Conservation (phyloP, 139 green algal species). For the Deuterostichococcus epilithicus region DNA sequence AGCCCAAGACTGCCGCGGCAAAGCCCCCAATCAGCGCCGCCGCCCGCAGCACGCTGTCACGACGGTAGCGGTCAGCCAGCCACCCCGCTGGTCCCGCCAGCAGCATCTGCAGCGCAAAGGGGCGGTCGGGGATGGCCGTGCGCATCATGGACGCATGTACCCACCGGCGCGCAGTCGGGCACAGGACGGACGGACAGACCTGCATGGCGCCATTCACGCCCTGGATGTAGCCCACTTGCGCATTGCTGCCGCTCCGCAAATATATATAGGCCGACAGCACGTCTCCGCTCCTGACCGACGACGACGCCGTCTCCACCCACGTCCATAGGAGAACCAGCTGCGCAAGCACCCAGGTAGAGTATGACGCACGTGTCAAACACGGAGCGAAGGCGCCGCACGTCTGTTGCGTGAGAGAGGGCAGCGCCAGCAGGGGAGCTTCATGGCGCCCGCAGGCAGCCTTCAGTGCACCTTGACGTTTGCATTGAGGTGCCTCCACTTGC, state of each 20-base stretch:
- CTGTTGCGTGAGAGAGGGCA: too few species aligned
- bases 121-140: not conserved
- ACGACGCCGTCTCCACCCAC: constrained; percentile 29
- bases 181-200: constrained; percentile 1
- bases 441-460: too few species aligned
- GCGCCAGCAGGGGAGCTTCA: too few species aligned
- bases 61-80: constrained; percentile 24
- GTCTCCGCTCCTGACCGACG: constrained; percentile 31
- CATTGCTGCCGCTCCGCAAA: constrained; percentile 28
- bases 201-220: constrained; percentile 39
- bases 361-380: too few species aligned
- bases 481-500: too few species aligned
- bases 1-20: constrained; percentile 18
- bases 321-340: constrained; percentile 39
- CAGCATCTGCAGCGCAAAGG: constrained; percentile 16
- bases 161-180: not conserved
- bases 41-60: constrained; percentile 29
- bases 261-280: constrained; percentile 31
- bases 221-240: constrained; percentile 32
- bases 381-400: too few species aligned
- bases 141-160: not conserved
- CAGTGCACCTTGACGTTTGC: too few species aligned
- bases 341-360: not conserved
- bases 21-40: constrained; percentile 15
- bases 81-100: constrained; percentile 32